Evolutionary conservation across 176 grass and related monocot species (phyloP), one percentile per base, ranked within the genome.

Genomic region (Saccharum officinarum): DNA sequence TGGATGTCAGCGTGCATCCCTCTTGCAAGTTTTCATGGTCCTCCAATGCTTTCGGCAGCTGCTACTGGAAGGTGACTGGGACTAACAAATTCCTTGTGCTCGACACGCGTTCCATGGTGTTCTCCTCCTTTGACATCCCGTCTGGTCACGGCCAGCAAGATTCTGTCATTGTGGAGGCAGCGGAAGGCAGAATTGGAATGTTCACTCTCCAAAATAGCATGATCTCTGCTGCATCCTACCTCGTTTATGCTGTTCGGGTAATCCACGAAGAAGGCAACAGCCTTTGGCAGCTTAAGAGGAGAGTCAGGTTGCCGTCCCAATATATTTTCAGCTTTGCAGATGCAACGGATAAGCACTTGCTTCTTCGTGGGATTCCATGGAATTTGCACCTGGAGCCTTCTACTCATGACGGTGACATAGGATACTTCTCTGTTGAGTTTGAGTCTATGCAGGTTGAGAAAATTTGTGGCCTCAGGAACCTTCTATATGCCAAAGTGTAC

Each of bases 361-460:
- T 87, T 20, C 64, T 82, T 20, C 45, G 79, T 82, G 72, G 72
- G 30, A 70, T 49, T 49, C 78, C 63, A 68, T 80, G 78, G 78
- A 68, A 68, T 46, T 46, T 8, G 5, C 15, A 12, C 25, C 39
- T 80, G 31, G 63, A 31, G 11, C 47, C 44, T 68, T 36, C 25
- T 49, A 13, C 3, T 13, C 10, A 50, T 68, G 78, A 10, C 10
- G 0, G 23, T 10, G 10, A 80, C 12, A 52, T 34, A 37, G 28
- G 42, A 44, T 87, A 83, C 75, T 88, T 88, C 57, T 68, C 86
- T 30, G 16, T 87, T 34, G 78, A 87, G 34, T 30, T 82, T 10
- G 30, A 87, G 62, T 25, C 71, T 31, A 45, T 68, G 46, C 61
- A 13, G 61, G 63, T 87, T 28, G 61, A 88, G 72, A 83, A 57